Base-by-base conservation (phyloP, 805 yeast species). In the Saccharomycopsis malanga region DNA sequence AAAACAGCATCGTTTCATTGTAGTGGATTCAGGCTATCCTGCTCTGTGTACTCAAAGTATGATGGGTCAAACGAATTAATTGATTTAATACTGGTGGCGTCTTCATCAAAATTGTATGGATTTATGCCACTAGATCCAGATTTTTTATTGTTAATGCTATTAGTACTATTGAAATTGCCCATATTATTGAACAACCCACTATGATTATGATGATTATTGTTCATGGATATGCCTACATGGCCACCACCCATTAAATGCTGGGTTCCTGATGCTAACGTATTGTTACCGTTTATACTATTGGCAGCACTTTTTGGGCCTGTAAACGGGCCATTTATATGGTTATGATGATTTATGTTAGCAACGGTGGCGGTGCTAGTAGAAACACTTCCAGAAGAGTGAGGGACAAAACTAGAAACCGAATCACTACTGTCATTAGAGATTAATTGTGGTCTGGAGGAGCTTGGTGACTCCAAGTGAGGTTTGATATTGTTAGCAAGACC, bases 391-490 rank as follows among this genome's bases (percentile, higher is more conserved):
- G 30, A 9, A 7, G 38, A 14, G n/a, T 39, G 44, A 20, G 42
- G 47, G 4, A 50, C 18, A 25, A 47, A 46, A 27, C 53, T 46
- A 21, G 43, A 24, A 1, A 50, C n/a, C 3, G 52, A 48, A 15
- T 50, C 54, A 21, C 41, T 45, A 34, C 54, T 50, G 38, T 42
- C 44, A 35, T 47, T 50, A n/a, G 44, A 42, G 7, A 25, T 5
- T 7, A 39, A 18, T 20, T 4, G 44, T 9, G 48, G 45, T 23
- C 44, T 24, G 21, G 15, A n/a, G 18, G 21, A 17, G 17, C 49
- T 20, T 4, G 49, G 49, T 1, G 49, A 45, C 14, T 24, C 44
- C 12, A 45, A 23, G 10, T n/a, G 20, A 17, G 37, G 9, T 4
- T 20, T 41, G 30, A 14, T 21, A 34, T 34, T 34, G 4, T 20